Evolutionary conservation across 2,329 filamentous ascomycete genomes (phyloP).

Genomic region (Camillea tinctor): DNA sequence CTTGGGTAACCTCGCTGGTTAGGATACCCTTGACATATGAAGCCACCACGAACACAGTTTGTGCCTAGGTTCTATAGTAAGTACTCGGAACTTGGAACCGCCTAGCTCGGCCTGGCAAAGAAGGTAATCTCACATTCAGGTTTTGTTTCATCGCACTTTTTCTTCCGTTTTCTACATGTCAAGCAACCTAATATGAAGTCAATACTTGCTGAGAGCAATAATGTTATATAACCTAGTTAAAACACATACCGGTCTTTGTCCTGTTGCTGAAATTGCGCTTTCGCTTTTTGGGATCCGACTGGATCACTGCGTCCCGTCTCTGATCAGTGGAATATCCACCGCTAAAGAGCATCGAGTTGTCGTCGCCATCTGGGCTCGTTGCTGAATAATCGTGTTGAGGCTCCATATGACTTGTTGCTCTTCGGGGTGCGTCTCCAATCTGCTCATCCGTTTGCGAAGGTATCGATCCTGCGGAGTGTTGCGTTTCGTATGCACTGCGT

Average conservation of each 20-base stretch:
- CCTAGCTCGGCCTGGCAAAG: not conserved
- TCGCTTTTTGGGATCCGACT: constrained; percentile 65
- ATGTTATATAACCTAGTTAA: constrained; percentile 8
- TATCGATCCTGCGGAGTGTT: constrained; percentile 44
- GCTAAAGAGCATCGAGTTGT: constrained; percentile 42
- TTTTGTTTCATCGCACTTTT: constrained; percentile 95
- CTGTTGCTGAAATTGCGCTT: constrained; percentile 89
- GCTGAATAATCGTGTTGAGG: constrained; percentile 48
- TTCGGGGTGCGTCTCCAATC: constrained; percentile 43
- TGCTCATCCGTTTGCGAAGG: constrained; percentile 52
- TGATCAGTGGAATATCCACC: constrained; percentile 47
- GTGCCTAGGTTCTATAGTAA: constrained; percentile 57
- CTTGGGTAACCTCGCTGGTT: constrained; percentile 80
- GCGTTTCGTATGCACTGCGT: constrained; percentile 45
- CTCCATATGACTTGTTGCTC: constrained; percentile 46
- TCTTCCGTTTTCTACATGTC: constrained; percentile 88
- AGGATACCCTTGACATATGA: constrained; percentile 88
- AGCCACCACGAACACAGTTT: constrained; percentile 88
- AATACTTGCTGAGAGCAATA: constrained; percentile 4
- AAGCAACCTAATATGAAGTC: constrained; percentile 54
- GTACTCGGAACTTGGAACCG: too few relatives aligned
- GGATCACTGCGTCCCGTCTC: constrained; percentile 46
- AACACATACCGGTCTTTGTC: constrained; percentile 67
- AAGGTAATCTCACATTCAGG: constrained; percentile 73
- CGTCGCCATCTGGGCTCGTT: constrained; percentile 55